phyloP scores from a whole-genome alignment of 495 filamentous ascomycete genomes.

The Arthonia radiata region DNA sequence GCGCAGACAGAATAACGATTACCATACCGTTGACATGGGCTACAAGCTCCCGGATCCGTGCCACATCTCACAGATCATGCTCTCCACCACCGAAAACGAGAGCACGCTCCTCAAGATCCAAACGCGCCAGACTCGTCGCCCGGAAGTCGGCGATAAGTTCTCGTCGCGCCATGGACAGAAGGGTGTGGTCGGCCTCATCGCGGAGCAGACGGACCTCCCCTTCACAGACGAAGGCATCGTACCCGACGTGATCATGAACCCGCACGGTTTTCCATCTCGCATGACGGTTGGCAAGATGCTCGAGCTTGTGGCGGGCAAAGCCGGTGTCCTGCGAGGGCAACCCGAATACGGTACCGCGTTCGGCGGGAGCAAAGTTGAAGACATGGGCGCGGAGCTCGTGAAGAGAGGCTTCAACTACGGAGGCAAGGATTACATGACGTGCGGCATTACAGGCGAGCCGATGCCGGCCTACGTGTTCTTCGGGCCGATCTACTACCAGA shows the following conservation, averaged over 20 bases:
- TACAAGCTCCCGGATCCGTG: conserved; percentile 66
- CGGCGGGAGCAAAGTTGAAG: conserved; percentile 70
- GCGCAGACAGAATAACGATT: conserved; percentile 27
- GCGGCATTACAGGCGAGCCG: conserved; percentile 80
- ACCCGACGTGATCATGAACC: conserved; percentile 99
- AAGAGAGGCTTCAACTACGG: conserved; percentile 81
- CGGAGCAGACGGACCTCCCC: conserved; percentile 87
- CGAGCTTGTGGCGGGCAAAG: conserved; percentile 85
- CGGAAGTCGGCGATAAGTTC: conserved; percentile 47
- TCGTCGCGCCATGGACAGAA: conserved; percentile 22
- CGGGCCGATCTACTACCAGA: conserved; percentile 98
- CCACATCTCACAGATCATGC: conserved; percentile 85
- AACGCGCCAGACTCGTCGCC: conserved; percentile 74
- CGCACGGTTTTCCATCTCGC: conserved; percentile 95
- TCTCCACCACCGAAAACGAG: conserved; percentile 63
- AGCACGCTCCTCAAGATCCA: conserved; percentile 68
- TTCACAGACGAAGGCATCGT: conserved; percentile 76
- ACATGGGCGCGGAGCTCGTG: conserved; percentile 66
- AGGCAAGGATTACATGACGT: conserved; percentile 89
- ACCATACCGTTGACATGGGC: conserved; percentile 41
- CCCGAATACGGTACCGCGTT: conserved; percentile 88
- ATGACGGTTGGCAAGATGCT: conserved; percentile 99
- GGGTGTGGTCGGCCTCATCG: conserved; percentile 81
- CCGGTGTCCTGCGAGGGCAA: conserved; percentile 57
- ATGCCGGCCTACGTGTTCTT: conserved; percentile 94